A percentile compares a stretch with the other conserved stretches of the same genome.
Evolutionary conservation across 306 rosid genomes (phyloP).

Genomic region (Cicer chorassanicum): DNA sequence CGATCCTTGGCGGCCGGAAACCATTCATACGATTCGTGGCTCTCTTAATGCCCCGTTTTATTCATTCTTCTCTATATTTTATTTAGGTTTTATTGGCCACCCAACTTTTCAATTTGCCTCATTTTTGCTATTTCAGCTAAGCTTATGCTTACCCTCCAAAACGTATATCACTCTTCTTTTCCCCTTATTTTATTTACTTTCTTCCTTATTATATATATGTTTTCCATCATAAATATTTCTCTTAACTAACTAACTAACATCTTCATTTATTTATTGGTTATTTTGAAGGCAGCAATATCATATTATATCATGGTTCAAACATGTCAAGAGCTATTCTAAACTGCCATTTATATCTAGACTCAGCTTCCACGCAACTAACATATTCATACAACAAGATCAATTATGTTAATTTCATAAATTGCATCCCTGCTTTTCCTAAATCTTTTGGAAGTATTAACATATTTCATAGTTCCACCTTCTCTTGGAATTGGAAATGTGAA

Average conservation of each 20-base stretch:
- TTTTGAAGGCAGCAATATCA: slow-evolving; percentile 49
- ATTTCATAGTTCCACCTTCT: slow-evolving; percentile 52
- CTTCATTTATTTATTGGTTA: slow-evolving; percentile 1
- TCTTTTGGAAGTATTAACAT: slow-evolving; percentile 45
- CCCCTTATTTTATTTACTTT: neutral
- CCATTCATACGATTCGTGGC: slow-evolving; percentile 53
- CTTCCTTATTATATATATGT: neutral
- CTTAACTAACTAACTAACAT: neutral
- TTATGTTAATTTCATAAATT: slow-evolving; percentile 58
- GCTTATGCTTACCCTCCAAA: slow-evolving; percentile 16
- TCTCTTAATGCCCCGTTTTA: slow-evolving; percentile 41
- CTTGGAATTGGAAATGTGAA: slow-evolving; percentile 61
- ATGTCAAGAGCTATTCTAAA: slow-evolving; percentile 68
- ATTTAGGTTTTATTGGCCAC: neutral
- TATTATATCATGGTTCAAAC: slow-evolving; percentile 70
- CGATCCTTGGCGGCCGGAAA: slow-evolving; percentile 43
- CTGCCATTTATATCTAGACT: slow-evolving; percentile 51
- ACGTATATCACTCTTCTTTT: slow-evolving; percentile 38
- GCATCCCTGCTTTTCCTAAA: slow-evolving; percentile 45
- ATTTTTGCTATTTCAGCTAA: neutral
- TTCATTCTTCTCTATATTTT: neutral
- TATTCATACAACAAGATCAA: slow-evolving; percentile 54
- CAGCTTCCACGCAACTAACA: slow-evolving; percentile 51
- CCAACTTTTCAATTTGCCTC: neutral
- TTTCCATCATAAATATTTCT: slow-evolving; percentile 2